Percentiles rank a stretch among this genome's conserved stretches.
Conservation (phyloP, 345 rosid genomes). For the Gossypium stocksii region DNA sequence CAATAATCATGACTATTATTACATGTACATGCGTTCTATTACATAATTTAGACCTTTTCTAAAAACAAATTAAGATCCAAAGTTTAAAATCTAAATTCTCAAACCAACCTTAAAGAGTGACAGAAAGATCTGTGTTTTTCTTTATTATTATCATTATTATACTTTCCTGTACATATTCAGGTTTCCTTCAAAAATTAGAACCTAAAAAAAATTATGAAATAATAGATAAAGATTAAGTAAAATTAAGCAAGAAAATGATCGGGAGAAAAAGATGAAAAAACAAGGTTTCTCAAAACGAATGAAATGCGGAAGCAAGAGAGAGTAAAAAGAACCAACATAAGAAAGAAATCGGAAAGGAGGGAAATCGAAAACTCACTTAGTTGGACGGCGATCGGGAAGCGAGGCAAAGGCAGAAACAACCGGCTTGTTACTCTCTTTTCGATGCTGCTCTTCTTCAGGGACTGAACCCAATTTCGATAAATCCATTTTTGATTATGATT, state of each 20-base stretch:
- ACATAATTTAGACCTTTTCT: not conserved
- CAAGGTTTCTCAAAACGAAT: not conserved
- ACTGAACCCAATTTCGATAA: conserved; percentile 45
- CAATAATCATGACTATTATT: not conserved
- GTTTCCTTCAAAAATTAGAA: not conserved
- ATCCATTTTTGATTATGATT: conserved; percentile 32
- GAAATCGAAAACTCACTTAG: conserved; percentile 37
- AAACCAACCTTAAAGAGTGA: not conserved
- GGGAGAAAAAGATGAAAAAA: not conserved
- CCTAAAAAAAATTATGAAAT: not conserved
- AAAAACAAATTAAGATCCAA: not conserved
- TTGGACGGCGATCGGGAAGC: conserved; percentile 55
- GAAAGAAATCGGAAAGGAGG: not conserved
- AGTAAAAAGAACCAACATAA: not conserved
- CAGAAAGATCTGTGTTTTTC: not conserved
- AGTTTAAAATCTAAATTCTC: not conserved
- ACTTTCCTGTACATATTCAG: not conserved
- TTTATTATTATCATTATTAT: no score
- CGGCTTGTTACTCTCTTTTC: conserved; percentile 18
- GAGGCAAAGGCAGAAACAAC: conserved; percentile 50
- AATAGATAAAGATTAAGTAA: not conserved
- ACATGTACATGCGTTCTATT: not conserved
- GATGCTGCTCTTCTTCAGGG: conserved; percentile 40
- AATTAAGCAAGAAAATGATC: not conserved
- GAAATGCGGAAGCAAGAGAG: not conserved